phyloP scores from a whole-genome alignment of 2,329 filamentous ascomycete species.

The Alternaria novae-zelandiae region DNA sequence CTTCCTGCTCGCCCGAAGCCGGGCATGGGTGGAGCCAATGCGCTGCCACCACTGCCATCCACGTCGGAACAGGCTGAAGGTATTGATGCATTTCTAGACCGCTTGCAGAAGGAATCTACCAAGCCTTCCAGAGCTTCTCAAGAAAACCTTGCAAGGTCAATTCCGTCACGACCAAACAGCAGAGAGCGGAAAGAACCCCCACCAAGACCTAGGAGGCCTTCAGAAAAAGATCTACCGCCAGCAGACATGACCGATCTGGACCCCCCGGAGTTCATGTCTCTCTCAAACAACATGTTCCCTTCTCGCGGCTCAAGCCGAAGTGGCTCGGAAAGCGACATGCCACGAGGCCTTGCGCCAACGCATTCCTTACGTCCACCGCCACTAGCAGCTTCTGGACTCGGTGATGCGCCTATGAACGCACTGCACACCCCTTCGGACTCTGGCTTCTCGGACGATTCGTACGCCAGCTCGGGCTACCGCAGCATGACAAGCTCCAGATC shows the following conservation, averaged over 20 bases:
- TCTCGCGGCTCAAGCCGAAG: constrained; percentile 32
- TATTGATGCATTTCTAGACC: constrained; percentile 48
- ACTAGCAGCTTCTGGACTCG: constrained; percentile 24
- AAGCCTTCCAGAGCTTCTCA: constrained; percentile 19
- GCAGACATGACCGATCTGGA: constrained; percentile 29
- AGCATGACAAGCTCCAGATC: constrained; percentile 48
- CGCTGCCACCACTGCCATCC: constrained; percentile 31
- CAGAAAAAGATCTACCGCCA: constrained; percentile 33
- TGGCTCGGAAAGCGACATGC: constrained; percentile 20
- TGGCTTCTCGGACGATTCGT: constrained; percentile 49
- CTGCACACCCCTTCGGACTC: constrained; percentile 50
- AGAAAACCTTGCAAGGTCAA: constrained; percentile 23
- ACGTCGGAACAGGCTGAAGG: constrained; percentile 36
- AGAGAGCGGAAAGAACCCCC: constrained; percentile 25
- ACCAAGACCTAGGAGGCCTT: constrained; percentile 31
- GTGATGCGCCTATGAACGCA: constrained; percentile 33
- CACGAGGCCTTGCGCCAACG: constrained; percentile 3
- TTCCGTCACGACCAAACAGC: constrained; percentile 32
- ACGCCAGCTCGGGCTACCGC: constrained; percentile 40
- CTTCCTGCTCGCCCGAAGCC: constrained; percentile 33
- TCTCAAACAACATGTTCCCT: constrained; percentile 29
- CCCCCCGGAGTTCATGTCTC: constrained; percentile 22
- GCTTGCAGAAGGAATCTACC: constrained; percentile 44
- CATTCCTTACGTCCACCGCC: constrained; percentile 30
- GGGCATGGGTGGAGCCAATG: constrained; percentile 16